Evolutionary conservation across 2,329 filamentous ascomycete species (phyloP).

Genomic region (Paramyrothecium roridum): DNA sequence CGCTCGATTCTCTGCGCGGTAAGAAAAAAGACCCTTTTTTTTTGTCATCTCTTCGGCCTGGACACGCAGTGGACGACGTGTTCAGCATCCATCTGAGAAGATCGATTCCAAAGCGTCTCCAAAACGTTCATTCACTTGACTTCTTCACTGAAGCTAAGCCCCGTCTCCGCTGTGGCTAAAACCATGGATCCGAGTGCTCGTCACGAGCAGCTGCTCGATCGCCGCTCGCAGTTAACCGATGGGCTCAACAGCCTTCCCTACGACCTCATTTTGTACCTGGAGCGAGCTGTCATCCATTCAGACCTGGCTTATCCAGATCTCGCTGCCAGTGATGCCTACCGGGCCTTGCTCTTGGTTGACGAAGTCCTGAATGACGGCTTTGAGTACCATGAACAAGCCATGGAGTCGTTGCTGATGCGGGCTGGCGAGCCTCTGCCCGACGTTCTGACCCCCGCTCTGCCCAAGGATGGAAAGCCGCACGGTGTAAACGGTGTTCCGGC

Average conservation of each 20-base stretch:
- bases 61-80: conserved; percentile 10
- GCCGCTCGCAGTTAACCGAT: conserved; percentile 56
- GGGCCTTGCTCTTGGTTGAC: conserved; percentile 81
- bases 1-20: neutral
- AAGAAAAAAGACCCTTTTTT: neutral
- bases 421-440: conserved; percentile 33
- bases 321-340: conserved; percentile 85
- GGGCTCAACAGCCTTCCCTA: conserved; percentile 51
- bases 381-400: conserved; percentile 73
- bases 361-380: conserved; percentile 75
- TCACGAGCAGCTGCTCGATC: conserved; percentile 44
- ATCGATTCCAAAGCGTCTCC: no score
- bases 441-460: conserved; percentile 42
- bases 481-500: conserved; percentile 27
- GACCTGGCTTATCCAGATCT: conserved; percentile 84
- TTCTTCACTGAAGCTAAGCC: conserved; percentile 17
- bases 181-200: conserved; percentile 31
- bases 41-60: neutral
- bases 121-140: neutral
- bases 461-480: conserved; percentile 31
- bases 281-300: conserved; percentile 69
- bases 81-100: conserved; percentile 14
- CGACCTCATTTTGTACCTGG: conserved; percentile 62
- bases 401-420: conserved; percentile 43
- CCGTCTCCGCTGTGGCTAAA: neutral